Evolutionary conservation across 108 stramenopile genomes (phyloP), one percentile per base, ranked within the genome.

Genomic region (Cyclotella cryptica): DNA sequence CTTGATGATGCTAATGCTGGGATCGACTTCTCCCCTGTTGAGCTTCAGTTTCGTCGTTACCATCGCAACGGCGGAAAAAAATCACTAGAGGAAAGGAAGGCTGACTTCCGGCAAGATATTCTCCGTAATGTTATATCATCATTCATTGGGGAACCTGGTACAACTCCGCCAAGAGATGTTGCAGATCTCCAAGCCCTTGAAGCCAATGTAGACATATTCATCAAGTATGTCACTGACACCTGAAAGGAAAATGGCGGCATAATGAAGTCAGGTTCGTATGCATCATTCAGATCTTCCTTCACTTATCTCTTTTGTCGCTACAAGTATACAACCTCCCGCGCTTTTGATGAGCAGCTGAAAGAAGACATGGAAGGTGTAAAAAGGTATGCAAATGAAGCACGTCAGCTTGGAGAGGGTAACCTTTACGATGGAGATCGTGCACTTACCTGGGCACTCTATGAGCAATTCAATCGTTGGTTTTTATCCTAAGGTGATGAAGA

Each of bases 381-480:
- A 59, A 40, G 24, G 55, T 35, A 35, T 5, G 35, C 40, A 44
- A 26, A 22, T 41, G 24, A 53, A n/a, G n/a, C 57, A 26, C 19
- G 8, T 12, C 71, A 71, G 26, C 40, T n/a, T 18, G 72, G 72
- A 10, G 59, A 72, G 27, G 72, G 72, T 0, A 63, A 72, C 1
- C 35, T 62, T 21, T 49, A 47, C 10, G 69, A 70, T n/a, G n/a
- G n/a, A n/a, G n/a, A n/a, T n/a, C n/a, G n/a, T n/a, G 35, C 69
- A 53, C n/a, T 40, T 70, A 17, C 55, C 52, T 29, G 35, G 52
- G 13, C n/a, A n/a, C 69, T 70, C 17, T 70, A 55, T 35, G 21
- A 21, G 17, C 69, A 70, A 35, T 55, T 70, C 54, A 70, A 70
- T 40, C 40, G 41, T 18, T 70, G 69, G 69, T 70, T 70, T 41